Conservation (phyloP, 352 stramenopile genomes). For the Pythium sukuiense region DNA sequence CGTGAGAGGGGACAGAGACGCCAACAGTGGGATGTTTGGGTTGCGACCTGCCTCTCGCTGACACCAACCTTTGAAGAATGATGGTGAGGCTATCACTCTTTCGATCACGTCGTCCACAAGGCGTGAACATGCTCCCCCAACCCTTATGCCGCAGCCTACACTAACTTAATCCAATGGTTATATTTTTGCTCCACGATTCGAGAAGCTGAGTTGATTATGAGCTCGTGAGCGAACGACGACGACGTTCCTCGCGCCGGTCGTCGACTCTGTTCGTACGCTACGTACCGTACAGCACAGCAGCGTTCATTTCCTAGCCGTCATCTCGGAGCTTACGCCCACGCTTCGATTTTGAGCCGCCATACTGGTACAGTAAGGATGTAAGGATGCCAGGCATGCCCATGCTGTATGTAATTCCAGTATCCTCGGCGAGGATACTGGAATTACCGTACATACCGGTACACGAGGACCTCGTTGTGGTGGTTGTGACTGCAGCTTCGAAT, state of each 20-base stretch:
- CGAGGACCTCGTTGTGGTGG: too few species aligned
- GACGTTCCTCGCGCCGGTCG: too few species aligned
- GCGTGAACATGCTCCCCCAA: not conserved
- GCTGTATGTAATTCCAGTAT: too few species aligned
- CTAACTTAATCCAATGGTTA: constrained; percentile 5
- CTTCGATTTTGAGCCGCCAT: too few species aligned
- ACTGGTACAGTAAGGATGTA: too few species aligned
- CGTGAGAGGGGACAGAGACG: constrained; percentile 11
- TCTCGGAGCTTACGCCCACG: not conserved
- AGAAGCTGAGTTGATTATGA: not conserved
- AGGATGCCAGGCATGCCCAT: too few species aligned
- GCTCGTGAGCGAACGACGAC: too few species aligned
- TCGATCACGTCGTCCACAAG: constrained; percentile 1
- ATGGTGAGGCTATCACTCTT: constrained; percentile 4
- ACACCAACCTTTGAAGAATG: not conserved
- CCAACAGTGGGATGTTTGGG: constrained; percentile 11
- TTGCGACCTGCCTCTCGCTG: constrained; percentile 12
- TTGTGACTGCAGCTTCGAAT: too few species aligned
- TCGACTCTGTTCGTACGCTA: too few species aligned
- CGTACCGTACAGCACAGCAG: too few species aligned
- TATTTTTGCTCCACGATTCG: not conserved
- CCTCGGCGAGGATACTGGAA: too few species aligned
- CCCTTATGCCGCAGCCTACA: not conserved
- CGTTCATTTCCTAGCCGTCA: not conserved
- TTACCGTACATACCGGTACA: too few species aligned